Evolutionary conservation across 257 asterid species (phyloP), one percentile per base, ranked within the genome.

Genomic region (Leonotis leonurus): DNA sequence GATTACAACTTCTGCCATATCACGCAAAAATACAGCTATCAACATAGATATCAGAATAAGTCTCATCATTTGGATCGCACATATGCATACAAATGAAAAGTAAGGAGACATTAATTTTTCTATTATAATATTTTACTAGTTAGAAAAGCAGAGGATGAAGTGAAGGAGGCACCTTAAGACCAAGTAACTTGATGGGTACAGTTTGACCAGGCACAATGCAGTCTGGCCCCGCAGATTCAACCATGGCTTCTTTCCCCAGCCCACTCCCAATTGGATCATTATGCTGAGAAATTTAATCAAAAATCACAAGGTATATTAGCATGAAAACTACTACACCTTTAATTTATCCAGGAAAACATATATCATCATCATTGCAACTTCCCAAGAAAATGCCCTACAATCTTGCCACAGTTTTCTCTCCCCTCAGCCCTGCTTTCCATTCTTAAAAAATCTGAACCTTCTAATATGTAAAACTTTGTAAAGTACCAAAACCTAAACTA

Each of bases 191-290:
- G 73, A 92, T 36, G 7, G 96, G 99, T 41, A 70, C 48, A 70
- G 60, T 40, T 82, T 81, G 96, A 48, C 99, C 97, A 11, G 96
- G 99, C 58, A 92, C 95, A 67, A 89, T 80, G 75, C 97, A 92
- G 67, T 92, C 99, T 8, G 96, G 95, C 0, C 97, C 99, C 2
- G 99, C 97, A 48, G 99, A 86, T 78, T 92, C 99, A 65, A 87
- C 80, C 12, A 92, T 62, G 29, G 97, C 97, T 74, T 75, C 96
- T 57, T 64, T 81, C 33, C 91, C 97, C 33, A 92, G 72, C 1
- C 96, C 95, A 52, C 78, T 74, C 13, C 98, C 96, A 43, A 91
- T 81, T 3, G 80, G 91, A 72, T 75, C 73, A 1, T 39, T 63
- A 33, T 80, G 78, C 81, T 79, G 79, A 41, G 39, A 56, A 63